phyloP scores from a whole-genome alignment of 306 rosid genomes.

The Acacia acuminata region DNA sequence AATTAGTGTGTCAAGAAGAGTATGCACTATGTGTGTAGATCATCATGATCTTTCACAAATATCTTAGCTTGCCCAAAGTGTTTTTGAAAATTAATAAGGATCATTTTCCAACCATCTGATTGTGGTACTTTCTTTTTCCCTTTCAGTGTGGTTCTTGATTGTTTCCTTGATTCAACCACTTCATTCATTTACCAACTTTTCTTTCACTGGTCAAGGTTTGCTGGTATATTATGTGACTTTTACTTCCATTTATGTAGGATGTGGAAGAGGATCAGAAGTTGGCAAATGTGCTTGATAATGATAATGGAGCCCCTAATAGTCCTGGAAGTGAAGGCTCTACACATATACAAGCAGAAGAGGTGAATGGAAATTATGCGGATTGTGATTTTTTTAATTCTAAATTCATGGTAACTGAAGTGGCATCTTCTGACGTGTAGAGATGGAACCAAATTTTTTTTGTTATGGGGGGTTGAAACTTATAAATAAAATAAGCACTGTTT shows the following conservation, averaged over 20 bases:
- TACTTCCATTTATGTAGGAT: conserved; percentile 56
- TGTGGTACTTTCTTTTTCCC: not conserved
- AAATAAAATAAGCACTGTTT: not conserved
- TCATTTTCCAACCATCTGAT: conserved; percentile 3
- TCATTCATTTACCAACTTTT: not conserved
- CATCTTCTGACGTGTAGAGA: conserved; percentile 23
- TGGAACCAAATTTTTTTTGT: not conserved
- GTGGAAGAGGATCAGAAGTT: conserved; percentile 34
- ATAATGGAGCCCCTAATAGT: conserved; percentile 32
- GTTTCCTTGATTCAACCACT: conserved; percentile 29
- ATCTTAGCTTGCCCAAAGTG: conserved; percentile 21
- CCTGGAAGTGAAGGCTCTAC: conserved; percentile 39
- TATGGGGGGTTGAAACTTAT: not conserved
- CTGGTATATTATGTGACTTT: conserved; percentile 28
- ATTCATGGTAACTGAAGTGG: conserved; percentile 13
- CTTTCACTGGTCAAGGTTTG: conserved; percentile 4
- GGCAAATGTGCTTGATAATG: conserved; percentile 44
- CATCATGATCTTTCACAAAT: conserved; percentile 19
- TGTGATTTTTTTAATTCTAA: conserved; percentile 19
- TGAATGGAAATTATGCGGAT: conserved; percentile 27
- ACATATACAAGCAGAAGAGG: conserved; percentile 56
- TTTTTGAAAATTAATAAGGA: conserved; percentile 1
- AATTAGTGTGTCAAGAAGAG: conserved; percentile 11
- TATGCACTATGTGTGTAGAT: conserved; percentile 14
- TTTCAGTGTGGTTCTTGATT: not conserved